phyloP scores from a whole-genome alignment of 768 basidiomycete species.

The Phanerochaete sordida region DNA sequence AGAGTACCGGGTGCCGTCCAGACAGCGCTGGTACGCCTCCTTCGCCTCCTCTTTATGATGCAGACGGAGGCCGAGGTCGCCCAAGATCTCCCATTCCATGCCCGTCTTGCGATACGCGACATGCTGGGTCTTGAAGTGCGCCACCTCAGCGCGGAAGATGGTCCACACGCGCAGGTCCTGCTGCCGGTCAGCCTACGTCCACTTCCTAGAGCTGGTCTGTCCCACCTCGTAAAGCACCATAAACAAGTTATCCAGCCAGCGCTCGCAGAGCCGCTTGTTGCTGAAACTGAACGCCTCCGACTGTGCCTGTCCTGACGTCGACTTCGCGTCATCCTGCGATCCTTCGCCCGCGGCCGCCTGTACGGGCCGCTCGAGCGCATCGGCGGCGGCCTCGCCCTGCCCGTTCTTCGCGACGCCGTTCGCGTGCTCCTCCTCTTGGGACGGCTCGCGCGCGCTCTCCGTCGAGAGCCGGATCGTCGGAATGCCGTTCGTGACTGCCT shows the following conservation, averaged over 20 bases:
- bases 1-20: slow-evolving; percentile 83
- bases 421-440: slow-evolving; percentile 32
- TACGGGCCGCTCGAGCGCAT: slow-evolving; percentile 38
- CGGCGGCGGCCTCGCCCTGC: slow-evolving; percentile 19
- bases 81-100: slow-evolving; percentile 96
- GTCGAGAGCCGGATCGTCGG: slow-evolving; percentile 59
- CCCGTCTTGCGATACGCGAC: slow-evolving; percentile 97
- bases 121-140: slow-evolving; percentile 98
- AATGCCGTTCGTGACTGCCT: slow-evolving; percentile 31
- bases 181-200: not conserved
- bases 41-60: slow-evolving; percentile 99
- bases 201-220: not conserved
- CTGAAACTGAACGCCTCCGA: slow-evolving; percentile 85
- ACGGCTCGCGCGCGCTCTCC: slow-evolving; percentile 41
- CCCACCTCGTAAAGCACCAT: slow-evolving; percentile 96
- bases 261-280: slow-evolving; percentile 94
- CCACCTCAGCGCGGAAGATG: slow-evolving; percentile 97
- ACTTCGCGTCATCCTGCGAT: slow-evolving; percentile 20
- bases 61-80: slow-evolving; percentile 88
- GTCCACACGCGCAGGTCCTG: slow-evolving; percentile 98
- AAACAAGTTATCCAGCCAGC: slow-evolving; percentile 97
- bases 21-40: slow-evolving; percentile 93
- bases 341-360: slow-evolving; percentile 33
- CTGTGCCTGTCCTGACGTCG: slow-evolving; percentile 9
- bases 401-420: slow-evolving; percentile 32